phyloP scores from a whole-genome alignment of 352 stramenopile genomes.

The Nothophytophthora sp. region DNA sequence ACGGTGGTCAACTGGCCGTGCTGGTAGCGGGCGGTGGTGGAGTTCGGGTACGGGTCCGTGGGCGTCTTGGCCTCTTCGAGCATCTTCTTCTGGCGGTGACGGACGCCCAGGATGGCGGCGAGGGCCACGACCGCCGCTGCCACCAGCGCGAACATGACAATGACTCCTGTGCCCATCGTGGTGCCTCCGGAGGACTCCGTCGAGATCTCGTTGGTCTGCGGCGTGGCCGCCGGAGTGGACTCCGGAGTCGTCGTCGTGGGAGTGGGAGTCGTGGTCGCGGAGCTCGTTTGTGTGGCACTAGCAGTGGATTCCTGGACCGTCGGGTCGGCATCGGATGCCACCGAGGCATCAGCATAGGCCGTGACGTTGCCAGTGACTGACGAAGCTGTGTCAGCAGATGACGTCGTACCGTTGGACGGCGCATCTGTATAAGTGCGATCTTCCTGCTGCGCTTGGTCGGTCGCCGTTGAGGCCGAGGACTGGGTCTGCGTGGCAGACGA shows the following conservation, averaged over 20 bases:
- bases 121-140: constrained; percentile 42
- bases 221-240: background rate
- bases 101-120: constrained; percentile 37
- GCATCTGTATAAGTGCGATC: constrained; percentile 4
- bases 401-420: background rate
- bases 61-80: constrained; percentile 42
- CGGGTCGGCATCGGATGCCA: no score
- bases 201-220: constrained; percentile 18
- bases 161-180: constrained; percentile 22
- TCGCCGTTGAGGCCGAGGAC: background rate
- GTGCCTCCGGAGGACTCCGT: constrained; percentile 28
- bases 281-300: constrained; percentile 1
- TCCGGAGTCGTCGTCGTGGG: constrained; percentile 13
- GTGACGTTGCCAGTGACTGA: no score
- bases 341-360: no score
- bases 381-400: constrained; percentile 7
- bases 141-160: constrained; percentile 43
- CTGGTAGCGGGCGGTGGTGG: constrained; percentile 21
- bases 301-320: no score
- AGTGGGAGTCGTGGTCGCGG: background rate
- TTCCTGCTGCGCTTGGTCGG: constrained; percentile 6
- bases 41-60: constrained; percentile 31
- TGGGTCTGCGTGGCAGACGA: constrained; percentile 11
- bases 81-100: constrained; percentile 46
- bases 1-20: constrained; percentile 11